Evolutionary conservation across 169 alveolate species (phyloP).

Genomic region (Babesia bovis): DNA sequence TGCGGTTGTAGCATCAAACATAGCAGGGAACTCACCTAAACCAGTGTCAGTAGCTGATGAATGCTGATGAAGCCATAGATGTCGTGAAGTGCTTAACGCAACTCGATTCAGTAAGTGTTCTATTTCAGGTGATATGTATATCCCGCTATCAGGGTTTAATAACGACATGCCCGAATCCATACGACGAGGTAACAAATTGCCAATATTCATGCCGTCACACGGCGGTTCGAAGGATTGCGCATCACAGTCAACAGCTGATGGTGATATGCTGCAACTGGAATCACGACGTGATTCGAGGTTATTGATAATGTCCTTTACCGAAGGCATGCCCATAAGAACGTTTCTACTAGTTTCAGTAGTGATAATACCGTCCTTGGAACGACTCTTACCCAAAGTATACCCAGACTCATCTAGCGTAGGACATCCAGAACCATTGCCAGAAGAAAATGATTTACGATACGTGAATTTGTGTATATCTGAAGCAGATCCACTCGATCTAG

Average conservation of each 20-base stretch:
- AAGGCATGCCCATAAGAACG: neutral
- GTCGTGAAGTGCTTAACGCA: neutral
- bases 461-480: too few species aligned
- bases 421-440: too few species aligned
- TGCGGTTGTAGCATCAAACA: neutral
- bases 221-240: too few species aligned
- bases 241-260: neutral
- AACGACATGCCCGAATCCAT: neutral
- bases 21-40: slow-evolving; percentile 1
- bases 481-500: too few species aligned
- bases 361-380: neutral
- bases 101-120: neutral
- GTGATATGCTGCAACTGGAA: too few species aligned
- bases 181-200: neutral
- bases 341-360: neutral
- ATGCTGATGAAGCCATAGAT: neutral
- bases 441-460: too few species aligned
- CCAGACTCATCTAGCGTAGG: too few species aligned
- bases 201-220: neutral
- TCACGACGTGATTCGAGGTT: neutral
- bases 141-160: neutral
- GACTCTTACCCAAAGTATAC: too few species aligned
- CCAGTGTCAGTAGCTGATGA: neutral
- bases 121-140: neutral
- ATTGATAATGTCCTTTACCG: neutral